Percentiles rank a stretch among this genome's conserved stretches.
phyloP scores from a whole-genome alignment of 208 protist species.

The Leishmania gerbilli region DNA sequence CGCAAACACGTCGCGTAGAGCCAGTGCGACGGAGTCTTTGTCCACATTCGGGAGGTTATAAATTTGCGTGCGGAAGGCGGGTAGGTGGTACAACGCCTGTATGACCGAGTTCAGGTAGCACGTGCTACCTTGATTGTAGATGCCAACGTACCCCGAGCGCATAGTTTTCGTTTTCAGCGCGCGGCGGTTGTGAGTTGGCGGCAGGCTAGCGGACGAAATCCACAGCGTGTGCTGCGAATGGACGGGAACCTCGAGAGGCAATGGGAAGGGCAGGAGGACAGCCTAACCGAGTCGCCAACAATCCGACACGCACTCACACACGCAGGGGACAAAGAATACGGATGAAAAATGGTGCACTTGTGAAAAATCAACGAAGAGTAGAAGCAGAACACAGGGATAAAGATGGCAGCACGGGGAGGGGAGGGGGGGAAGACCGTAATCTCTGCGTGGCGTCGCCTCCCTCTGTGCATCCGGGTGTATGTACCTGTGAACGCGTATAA shows the following conservation, averaged over 20 bases:
- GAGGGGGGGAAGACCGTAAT: neutral
- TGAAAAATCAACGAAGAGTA: neutral
- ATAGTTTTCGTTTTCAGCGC: neutral
- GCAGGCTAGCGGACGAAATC: neutral
- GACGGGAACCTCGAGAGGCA: neutral
- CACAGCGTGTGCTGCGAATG: neutral
- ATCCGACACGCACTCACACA: neutral
- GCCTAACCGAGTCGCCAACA: no score
- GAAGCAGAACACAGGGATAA: neutral
- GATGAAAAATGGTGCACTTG: neutral
- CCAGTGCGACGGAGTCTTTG: conserved; percentile 39
- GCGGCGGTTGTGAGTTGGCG: neutral
- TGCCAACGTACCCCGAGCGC: conserved; percentile 55
- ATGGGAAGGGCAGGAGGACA: neutral
- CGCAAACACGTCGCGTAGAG: conserved; percentile 77
- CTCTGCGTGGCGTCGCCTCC: neutral
- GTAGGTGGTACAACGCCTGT: conserved; percentile 83
- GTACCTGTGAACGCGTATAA: neutral
- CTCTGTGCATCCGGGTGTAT: neutral
- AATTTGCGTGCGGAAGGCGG: conserved; percentile 62
- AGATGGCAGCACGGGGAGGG: neutral
- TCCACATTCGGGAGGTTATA: conserved; percentile 39
- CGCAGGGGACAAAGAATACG: neutral
- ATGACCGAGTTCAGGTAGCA: conserved; percentile 93
- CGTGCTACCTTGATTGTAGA: conserved; percentile 89